Conservation (phyloP, 2,329 filamentous ascomycete genomes). For the Ustilaginoidea virens region DNA sequence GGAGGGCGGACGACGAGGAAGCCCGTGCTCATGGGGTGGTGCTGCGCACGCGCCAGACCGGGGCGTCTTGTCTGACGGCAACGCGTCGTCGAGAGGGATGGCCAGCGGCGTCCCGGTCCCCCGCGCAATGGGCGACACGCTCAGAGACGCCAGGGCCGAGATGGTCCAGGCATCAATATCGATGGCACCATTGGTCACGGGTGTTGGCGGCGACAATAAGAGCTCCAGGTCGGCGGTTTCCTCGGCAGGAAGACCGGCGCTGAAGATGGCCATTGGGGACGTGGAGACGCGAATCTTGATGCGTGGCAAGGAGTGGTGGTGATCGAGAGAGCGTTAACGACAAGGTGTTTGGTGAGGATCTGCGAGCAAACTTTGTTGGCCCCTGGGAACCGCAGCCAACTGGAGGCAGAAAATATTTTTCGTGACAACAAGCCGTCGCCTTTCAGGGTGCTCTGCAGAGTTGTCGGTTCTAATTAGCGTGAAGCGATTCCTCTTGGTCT, state of each 20-base stretch:
- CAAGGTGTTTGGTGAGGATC: too few species aligned
- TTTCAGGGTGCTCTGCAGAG: too few species aligned
- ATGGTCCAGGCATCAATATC: constrained; percentile 56
- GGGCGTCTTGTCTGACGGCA: constrained; percentile 3
- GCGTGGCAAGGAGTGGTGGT: too few species aligned
- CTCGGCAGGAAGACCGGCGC: constrained; percentile 32
- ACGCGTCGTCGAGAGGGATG: constrained; percentile 56
- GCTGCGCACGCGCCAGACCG: constrained; percentile 10
- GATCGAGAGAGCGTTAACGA: too few species aligned
- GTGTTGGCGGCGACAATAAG: constrained; percentile 10
- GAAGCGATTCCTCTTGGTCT: too few species aligned
- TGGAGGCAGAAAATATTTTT: too few species aligned
- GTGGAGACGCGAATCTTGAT: too few species aligned
- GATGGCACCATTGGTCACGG: constrained; percentile 17
- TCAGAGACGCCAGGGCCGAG: constrained; percentile 38
- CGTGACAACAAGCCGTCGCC: too few species aligned
- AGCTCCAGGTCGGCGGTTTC: constrained; percentile 10
- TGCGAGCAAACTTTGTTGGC: too few species aligned
- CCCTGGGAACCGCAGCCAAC: too few species aligned
- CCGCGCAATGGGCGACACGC: constrained; percentile 37
- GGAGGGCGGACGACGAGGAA: constrained; percentile 29
- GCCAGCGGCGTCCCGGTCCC: constrained; percentile 50
- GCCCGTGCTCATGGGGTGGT: constrained; percentile 13
- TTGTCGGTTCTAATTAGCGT: too few species aligned
- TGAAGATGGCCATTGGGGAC: constrained; percentile 36